phyloP scores from a whole-genome alignment of 176 grass and related monocot species.

The Urochloa ruziziensis region DNA sequence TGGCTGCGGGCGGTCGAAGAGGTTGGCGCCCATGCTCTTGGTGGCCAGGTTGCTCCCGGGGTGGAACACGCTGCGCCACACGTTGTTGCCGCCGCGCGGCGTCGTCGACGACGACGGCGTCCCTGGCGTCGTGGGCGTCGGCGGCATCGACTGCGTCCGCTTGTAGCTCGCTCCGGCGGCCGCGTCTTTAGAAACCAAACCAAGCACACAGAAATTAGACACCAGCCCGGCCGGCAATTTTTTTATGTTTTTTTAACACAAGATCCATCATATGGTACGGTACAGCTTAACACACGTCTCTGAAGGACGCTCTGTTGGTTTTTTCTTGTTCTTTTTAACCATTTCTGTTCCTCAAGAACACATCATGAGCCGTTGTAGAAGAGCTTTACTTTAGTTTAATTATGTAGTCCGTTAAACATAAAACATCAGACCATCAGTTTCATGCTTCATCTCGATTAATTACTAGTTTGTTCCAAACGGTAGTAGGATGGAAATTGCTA shows the following conservation, averaged over 20 bases:
- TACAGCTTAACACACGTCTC: too few relatives aligned
- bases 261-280: too few relatives aligned
- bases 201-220: too few relatives aligned
- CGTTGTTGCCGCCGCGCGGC: constrained; percentile 51
- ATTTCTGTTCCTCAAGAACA: too few relatives aligned
- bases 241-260: too few relatives aligned
- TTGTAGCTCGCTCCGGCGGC: constrained; percentile 44
- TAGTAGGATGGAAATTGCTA: neutral
- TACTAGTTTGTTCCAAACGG: neutral
- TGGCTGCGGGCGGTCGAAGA: constrained; percentile 86
- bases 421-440: neutral
- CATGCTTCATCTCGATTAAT: neutral
- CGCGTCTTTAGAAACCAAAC: neutral
- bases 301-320: too few relatives aligned
- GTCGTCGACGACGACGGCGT: constrained; percentile 49
- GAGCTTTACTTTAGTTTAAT: too few relatives aligned
- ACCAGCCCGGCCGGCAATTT: too few relatives aligned
- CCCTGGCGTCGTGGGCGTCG: constrained; percentile 66
- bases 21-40: constrained; percentile 60
- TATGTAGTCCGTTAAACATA: too few relatives aligned
- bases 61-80: constrained; percentile 96
- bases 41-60: constrained; percentile 95
- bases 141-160: constrained; percentile 55
- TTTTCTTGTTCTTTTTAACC: too few relatives aligned
- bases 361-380: too few relatives aligned